Evolutionary conservation across 2,329 filamentous ascomycete genomes (phyloP).

Genomic region (Fusarium anthophilum): DNA sequence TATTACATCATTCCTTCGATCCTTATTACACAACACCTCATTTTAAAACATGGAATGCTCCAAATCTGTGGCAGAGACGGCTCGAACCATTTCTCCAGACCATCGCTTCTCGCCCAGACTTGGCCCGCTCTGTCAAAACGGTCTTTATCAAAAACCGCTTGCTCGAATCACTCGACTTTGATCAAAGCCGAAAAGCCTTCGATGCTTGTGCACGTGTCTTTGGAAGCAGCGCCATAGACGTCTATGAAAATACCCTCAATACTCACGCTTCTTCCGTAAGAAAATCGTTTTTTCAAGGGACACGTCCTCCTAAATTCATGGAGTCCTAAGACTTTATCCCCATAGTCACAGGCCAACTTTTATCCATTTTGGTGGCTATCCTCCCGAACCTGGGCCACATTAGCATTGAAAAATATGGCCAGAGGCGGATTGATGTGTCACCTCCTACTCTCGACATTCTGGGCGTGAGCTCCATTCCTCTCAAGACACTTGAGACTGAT

Average conservation of each 20-base stretch:
- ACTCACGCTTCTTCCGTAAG: neutral
- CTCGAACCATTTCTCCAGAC: conserved; percentile 7
- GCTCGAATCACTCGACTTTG: neutral
- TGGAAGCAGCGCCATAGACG: neutral
- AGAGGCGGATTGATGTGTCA: neutral
- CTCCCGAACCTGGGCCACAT: neutral
- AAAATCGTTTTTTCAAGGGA: neutral
- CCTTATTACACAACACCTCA: neutral
- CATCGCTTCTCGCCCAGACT: neutral
- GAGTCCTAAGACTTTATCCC: fast-evolving
- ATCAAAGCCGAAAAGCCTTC: neutral
- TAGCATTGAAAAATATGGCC: neutral
- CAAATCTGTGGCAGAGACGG: neutral
- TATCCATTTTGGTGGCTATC: neutral
- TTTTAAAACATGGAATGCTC: too few species aligned
- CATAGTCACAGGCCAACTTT: neutral
- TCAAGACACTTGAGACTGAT: neutral
- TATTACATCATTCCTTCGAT: neutral
- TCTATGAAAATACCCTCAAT: neutral
- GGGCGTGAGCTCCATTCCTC: neutral
- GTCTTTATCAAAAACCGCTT: neutral
- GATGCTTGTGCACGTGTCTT: neutral
- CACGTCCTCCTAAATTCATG: fast-evolving
- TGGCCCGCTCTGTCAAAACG: neutral
- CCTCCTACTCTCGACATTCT: neutral